Conservation (phyloP, 2,329 filamentous ascomycete species). For the Alternaria viburni region DNA sequence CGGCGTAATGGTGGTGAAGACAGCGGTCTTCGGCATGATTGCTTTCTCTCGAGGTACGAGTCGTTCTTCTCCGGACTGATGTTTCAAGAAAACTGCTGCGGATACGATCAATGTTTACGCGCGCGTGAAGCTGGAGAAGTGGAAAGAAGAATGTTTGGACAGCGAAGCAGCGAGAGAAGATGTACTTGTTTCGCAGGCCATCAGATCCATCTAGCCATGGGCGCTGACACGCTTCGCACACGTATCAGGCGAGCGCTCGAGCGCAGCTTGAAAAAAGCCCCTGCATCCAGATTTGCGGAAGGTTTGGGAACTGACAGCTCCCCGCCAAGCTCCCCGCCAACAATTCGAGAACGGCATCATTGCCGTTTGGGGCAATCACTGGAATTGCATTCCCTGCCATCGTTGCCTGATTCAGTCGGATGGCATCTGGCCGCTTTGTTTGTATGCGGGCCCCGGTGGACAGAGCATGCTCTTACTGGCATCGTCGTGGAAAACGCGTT, state of each 20-base stretch:
- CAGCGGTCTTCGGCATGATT: constrained; percentile 71
- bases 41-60: constrained; percentile 6
- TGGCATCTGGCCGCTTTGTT: constrained; percentile 13
- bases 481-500: constrained; percentile 20
- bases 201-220: constrained; percentile 12
- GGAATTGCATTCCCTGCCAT: neutral
- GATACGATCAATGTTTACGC: constrained; percentile 12
- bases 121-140: constrained; percentile 16
- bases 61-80: neutral
- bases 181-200: constrained; percentile 37
- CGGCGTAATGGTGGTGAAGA: constrained; percentile 80
- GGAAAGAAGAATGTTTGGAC: constrained; percentile 21
- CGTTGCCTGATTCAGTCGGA: constrained; percentile 9
- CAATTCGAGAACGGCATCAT: constrained; percentile 11
- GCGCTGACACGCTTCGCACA: constrained; percentile 20
- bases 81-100: constrained; percentile 13
- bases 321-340: constrained; percentile 32
- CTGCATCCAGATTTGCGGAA: constrained; percentile 23
- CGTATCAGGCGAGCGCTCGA: constrained; percentile 26
- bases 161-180: constrained; percentile 23
- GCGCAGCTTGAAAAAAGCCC: constrained; percentile 20
- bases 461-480: constrained; percentile 16
- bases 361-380: constrained; percentile 8
- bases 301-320: constrained; percentile 23
- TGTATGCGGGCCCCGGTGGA: constrained; percentile 10